A percentile compares a stretch with the other conserved stretches of the same genome.
Conservation (phyloP, 768 basidiomycete species). For the Amanita muscaria region DNA sequence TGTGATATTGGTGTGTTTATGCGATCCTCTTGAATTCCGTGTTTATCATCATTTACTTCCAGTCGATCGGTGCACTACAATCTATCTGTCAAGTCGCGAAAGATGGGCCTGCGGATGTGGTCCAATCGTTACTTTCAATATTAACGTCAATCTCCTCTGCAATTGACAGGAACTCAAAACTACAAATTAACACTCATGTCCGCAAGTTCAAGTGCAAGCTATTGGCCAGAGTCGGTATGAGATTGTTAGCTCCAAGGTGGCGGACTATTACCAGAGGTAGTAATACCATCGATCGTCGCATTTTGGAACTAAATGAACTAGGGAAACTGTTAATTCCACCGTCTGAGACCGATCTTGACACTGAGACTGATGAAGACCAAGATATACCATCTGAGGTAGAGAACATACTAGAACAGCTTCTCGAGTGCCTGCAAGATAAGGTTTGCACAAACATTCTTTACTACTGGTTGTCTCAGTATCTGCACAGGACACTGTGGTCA, state of each 20-base stretch:
- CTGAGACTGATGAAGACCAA: slow-evolving; percentile 28
- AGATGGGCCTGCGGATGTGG: slow-evolving; percentile 45
- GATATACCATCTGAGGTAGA: slow-evolving; percentile 82
- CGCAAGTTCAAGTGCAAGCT: slow-evolving; percentile 66
- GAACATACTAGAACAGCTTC: slow-evolving; percentile 57
- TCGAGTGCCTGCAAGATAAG: slow-evolving; percentile 72
- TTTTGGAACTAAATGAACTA: not conserved
- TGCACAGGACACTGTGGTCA: slow-evolving; percentile 81
- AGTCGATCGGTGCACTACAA: slow-evolving; percentile 65
- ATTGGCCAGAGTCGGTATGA: slow-evolving; percentile 52
- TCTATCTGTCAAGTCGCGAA: slow-evolving; percentile 66
- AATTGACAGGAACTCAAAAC: slow-evolving; percentile 30
- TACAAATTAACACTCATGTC: slow-evolving; percentile 53
- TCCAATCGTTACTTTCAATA: slow-evolving; percentile 32
- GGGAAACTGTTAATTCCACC: not conserved
- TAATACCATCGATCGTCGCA: too few species aligned
- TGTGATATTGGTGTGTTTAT: slow-evolving; percentile 38
- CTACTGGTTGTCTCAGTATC: slow-evolving; percentile 4
- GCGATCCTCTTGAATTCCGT: not conserved
- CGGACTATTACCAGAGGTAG: not conserved
- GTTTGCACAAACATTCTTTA: slow-evolving; percentile 30
- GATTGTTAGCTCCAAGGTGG: slow-evolving; percentile 44
- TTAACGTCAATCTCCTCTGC: slow-evolving; percentile 37
- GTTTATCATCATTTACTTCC: not conserved
- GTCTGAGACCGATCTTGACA: slow-evolving; percentile 7